These are phyloP conservation scores for Trichoderma aggressivum DNA, from an alignment of 2,329 filamentous ascomycete genomes.

Conservation along the genomic window DNA sequence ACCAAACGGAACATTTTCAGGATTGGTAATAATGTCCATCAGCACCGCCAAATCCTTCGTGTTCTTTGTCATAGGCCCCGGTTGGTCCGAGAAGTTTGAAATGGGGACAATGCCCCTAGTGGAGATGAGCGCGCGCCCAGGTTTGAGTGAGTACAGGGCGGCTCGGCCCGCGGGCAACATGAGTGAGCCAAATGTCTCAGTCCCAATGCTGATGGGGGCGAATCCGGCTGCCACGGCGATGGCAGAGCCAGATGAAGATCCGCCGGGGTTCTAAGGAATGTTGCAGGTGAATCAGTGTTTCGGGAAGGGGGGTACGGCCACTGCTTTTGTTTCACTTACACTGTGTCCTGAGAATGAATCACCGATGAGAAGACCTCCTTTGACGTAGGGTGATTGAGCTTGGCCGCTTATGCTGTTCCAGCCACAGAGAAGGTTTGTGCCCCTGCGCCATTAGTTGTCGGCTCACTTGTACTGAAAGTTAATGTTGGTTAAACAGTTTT, in stretches of 20 bases:
- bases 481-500: too few species aligned
- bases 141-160: slow-evolving; percentile 20
- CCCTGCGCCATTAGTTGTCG: not conserved
- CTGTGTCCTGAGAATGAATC: slow-evolving; percentile 19
- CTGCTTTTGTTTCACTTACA: slow-evolving; percentile 1
- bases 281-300: not conserved
- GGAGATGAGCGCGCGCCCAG: slow-evolving; percentile 14
- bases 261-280: slow-evolving; percentile 35
- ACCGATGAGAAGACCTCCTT: slow-evolving; percentile 4
- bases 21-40: slow-evolving; percentile 15
- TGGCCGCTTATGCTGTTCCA: slow-evolving; percentile 22
- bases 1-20: not conserved
- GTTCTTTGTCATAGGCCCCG: slow-evolving; percentile 19
- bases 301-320: not conserved
- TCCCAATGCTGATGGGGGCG: slow-evolving; percentile 54
- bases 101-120: slow-evolving; percentile 15
- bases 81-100: slow-evolving; percentile 6
- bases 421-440: slow-evolving; percentile 1
- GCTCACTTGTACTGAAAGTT: not conserved
- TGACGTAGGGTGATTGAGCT: slow-evolving; percentile 20
- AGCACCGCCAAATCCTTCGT: slow-evolving; percentile 17
- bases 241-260: slow-evolving; percentile 54
- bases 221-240: slow-evolving; percentile 52
- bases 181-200: slow-evolving; percentile 50
- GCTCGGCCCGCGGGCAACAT: slow-evolving; percentile 18